Conservation (phyloP, 164 flowering plant species). For the Houttuynia cordata region DNA sequence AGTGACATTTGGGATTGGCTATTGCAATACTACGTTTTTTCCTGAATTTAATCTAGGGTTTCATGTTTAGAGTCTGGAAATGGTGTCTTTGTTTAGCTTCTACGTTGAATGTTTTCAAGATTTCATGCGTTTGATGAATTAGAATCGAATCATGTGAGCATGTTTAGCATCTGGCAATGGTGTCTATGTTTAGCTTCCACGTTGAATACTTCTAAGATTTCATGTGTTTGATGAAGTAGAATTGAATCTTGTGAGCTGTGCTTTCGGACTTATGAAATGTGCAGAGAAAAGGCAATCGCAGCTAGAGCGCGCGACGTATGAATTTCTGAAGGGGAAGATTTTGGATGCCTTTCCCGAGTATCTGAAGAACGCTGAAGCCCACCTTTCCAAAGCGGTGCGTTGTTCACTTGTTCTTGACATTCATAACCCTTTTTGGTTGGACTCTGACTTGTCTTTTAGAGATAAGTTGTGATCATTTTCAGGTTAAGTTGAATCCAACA, state of each 20-base stretch:
- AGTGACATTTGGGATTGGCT: too few species aligned
- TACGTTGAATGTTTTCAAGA: too few species aligned
- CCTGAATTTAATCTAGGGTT: too few species aligned
- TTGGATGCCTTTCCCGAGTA: slow-evolving; percentile 71
- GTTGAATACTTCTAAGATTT: too few species aligned
- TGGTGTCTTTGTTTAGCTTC: too few species aligned
- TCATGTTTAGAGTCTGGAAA: too few species aligned
- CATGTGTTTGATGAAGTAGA: neutral
- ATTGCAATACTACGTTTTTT: too few species aligned
- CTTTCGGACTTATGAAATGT: neutral
- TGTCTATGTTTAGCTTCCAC: too few species aligned
- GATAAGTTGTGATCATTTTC: slow-evolving; percentile 12
- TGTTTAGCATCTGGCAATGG: too few species aligned
- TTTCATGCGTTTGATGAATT: neutral
- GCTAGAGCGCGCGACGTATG: slow-evolving; percentile 53
- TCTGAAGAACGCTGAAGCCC: slow-evolving; percentile 83
- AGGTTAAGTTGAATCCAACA: slow-evolving; percentile 95
- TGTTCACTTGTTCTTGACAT: slow-evolving; percentile 5
- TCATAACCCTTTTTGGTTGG: slow-evolving; percentile 2
- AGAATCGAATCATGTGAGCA: too few species aligned
- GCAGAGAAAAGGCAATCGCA: slow-evolving; percentile 56
- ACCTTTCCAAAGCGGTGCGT: slow-evolving; percentile 90
- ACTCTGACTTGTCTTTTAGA: slow-evolving; percentile 6
- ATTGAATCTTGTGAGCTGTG: neutral
- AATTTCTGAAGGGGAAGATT: slow-evolving; percentile 77